phyloP scores from a whole-genome alignment of 495 filamentous ascomycete genomes.

The Annulohypoxylon moriforme region DNA sequence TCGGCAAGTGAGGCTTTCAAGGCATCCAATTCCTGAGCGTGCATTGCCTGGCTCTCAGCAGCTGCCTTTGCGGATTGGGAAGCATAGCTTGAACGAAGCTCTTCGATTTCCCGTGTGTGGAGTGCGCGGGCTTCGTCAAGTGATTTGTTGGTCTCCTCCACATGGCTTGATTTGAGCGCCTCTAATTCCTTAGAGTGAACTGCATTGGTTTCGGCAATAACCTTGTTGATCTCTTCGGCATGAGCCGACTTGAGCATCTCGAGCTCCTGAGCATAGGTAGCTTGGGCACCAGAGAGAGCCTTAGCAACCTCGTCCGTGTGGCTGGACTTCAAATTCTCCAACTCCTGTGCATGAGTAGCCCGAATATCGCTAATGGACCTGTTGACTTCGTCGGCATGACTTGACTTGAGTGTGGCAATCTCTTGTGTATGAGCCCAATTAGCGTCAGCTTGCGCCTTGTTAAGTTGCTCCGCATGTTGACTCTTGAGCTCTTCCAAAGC shows the following conservation, averaged over 20 bases:
- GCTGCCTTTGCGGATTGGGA: conserved; percentile 40
- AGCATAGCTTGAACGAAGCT: conserved; percentile 51
- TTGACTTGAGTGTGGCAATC: conserved; percentile 53
- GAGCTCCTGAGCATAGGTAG: conserved; percentile 50
- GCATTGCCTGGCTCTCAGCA: conserved; percentile 33
- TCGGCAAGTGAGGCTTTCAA: conserved; percentile 31
- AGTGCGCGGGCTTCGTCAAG: conserved; percentile 49
- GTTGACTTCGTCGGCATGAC: conserved; percentile 54
- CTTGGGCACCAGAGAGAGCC: conserved; percentile 48
- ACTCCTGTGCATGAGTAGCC: conserved; percentile 47
- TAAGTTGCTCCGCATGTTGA: conserved; percentile 56
- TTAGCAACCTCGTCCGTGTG: conserved; percentile 55
- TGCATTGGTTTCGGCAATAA: conserved; percentile 51
- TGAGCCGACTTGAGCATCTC: conserved; percentile 54
- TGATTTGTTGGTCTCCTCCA: conserved; percentile 52
- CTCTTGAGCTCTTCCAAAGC: conserved; percentile 59
- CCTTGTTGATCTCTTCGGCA: conserved; percentile 52
- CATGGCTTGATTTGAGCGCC: conserved; percentile 57
- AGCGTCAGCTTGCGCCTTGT: conserved; percentile 51
- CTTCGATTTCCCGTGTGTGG: conserved; percentile 53
- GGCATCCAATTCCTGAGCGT: conserved; percentile 37
- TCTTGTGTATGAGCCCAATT: conserved; percentile 54
- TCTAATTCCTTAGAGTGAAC: conserved; percentile 54
- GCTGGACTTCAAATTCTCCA: conserved; percentile 55
- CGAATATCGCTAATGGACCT: conserved; percentile 47